Evolutionary conservation across 805 yeast genomes (phyloP), one percentile per base, ranked within the genome.

Genomic region (Pichia deserticola): DNA sequence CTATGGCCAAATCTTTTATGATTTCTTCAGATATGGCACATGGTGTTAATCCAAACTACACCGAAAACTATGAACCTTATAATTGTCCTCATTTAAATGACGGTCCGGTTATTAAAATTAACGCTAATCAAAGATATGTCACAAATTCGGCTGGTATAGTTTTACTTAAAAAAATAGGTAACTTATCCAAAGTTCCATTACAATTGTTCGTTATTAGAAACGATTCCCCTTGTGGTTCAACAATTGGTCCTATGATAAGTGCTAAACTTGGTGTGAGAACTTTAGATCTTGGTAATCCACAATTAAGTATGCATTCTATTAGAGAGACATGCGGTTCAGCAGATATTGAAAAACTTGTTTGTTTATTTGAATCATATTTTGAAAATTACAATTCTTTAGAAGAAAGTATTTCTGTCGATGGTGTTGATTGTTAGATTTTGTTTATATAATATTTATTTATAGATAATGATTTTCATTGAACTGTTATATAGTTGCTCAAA

Each of bases 11-110:
- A 63, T 89, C 97, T 1, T 90, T 93, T 66, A 76, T 92, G 57
- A 66, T 93, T 42, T 90, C 97, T 0, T 87, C 96, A 0, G 99
- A 92, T 65, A 93, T 89, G 81, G 96, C 98, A 1, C 99, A 92
- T 64, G 98, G 96, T 34, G 85, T 92, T 37, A 97, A 92, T 66
- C 99, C 99, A 51, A 92, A 92, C 67, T 92, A 92, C 65, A 69
- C 78, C 5, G 77, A 75, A 47, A 78, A 78, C 58, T 86, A 93
- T 67, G 98, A 93, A 63, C 63, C 78, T 27, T 71, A 77, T 53
- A 95, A 92, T 66, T 78, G 79, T 55, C 98, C 99, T 1, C 74
- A 75, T 46, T 70, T 92, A 53, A 95, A 95, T 61, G 73, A 74
- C 36, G 99, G 99, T 7, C 97, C 98, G 0, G 97, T 89, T 3